phyloP scores from a whole-genome alignment of 768 basidiomycete species.

The Tulasnella sp. region DNA sequence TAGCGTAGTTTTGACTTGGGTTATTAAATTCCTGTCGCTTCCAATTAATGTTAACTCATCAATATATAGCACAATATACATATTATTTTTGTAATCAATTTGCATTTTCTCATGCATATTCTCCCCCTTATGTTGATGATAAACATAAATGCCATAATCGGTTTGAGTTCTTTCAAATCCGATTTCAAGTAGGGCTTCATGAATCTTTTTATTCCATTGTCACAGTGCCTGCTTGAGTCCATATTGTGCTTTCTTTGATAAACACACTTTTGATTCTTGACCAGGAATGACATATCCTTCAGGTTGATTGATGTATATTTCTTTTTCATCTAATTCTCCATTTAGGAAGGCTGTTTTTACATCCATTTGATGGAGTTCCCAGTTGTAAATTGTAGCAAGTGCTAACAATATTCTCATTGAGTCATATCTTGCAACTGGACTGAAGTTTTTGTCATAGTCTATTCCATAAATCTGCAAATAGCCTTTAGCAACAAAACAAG shows the following conservation, averaged over 20 bases:
- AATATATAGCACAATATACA: constrained; percentile 9
- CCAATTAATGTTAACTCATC: constrained; percentile 15
- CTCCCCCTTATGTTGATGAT: constrained; percentile 17
- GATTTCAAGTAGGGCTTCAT: neutral
- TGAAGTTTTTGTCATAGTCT: constrained; percentile 40
- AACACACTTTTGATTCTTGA: neutral
- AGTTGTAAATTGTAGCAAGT: constrained; percentile 20
- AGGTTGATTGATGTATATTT: constrained; percentile 36
- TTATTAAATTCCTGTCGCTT: neutral
- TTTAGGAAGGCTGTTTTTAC: constrained; percentile 35
- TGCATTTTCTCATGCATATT: no score
- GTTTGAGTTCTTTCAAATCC: no score
- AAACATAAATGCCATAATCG: constrained; percentile 15
- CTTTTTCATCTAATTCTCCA: constrained; percentile 33
- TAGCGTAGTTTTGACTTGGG: neutral
- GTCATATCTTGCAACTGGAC: constrained; percentile 28
- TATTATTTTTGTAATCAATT: no score
- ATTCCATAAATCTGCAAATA: constrained; percentile 41
- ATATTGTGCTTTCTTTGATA: constrained; percentile 32
- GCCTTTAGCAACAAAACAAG: constrained; percentile 34
- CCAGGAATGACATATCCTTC: constrained; percentile 10
- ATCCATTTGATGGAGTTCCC: constrained; percentile 35
- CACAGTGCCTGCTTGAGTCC: constrained; percentile 36
- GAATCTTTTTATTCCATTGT: constrained; percentile 33
- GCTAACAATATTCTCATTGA: constrained; percentile 31